These are phyloP conservation scores for Sambucus nigra DNA, from an alignment of 129 eudicot species.

Conservation along the genomic window DNA sequence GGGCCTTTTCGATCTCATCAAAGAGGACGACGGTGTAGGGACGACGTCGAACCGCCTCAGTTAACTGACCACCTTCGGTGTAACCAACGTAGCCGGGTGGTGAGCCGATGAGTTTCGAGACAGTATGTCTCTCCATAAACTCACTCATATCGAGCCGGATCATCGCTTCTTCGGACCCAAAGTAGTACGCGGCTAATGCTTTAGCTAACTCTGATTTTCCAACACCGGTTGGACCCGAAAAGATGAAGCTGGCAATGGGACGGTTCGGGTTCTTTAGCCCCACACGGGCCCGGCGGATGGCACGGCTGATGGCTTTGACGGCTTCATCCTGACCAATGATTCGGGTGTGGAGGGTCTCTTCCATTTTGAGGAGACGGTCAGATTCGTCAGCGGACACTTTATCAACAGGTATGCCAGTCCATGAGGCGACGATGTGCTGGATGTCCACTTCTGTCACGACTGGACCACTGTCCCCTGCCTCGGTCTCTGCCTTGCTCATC, in stretches of 20 bases:
- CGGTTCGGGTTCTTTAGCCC: conserved; percentile 87
- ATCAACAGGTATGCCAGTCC: conserved; percentile 91
- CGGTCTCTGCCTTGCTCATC: conserved; percentile 74
- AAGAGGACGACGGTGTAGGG: conserved; percentile 84
- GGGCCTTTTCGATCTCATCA: conserved; percentile 87
- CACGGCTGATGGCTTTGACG: conserved; percentile 77
- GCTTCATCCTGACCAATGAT: conserved; percentile 89
- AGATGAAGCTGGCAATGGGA: conserved; percentile 85
- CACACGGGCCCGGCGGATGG: conserved; percentile 91
- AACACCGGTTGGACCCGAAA: conserved; percentile 92
- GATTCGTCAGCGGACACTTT: conserved; percentile 86
- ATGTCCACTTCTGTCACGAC: conserved; percentile 75
- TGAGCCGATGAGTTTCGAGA: conserved; percentile 84
- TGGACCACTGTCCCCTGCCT: conserved; percentile 77
- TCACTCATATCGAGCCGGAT: conserved; percentile 86
- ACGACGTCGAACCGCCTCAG: conserved; percentile 84
- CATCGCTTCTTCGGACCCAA: conserved; percentile 95
- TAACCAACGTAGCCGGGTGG: conserved; percentile 93
- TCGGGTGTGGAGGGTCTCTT: conserved; percentile 68
- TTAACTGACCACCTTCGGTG: conserved; percentile 86
- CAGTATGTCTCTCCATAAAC: conserved; percentile 94
- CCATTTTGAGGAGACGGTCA: conserved; percentile 95
- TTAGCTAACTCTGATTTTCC: conserved; percentile 89
- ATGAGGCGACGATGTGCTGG: conserved; percentile 73
- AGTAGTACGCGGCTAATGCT: conserved; percentile 80